phyloP scores from a whole-genome alignment of 2,329 filamentous ascomycete species.

The Cadophora malorum region DNA sequence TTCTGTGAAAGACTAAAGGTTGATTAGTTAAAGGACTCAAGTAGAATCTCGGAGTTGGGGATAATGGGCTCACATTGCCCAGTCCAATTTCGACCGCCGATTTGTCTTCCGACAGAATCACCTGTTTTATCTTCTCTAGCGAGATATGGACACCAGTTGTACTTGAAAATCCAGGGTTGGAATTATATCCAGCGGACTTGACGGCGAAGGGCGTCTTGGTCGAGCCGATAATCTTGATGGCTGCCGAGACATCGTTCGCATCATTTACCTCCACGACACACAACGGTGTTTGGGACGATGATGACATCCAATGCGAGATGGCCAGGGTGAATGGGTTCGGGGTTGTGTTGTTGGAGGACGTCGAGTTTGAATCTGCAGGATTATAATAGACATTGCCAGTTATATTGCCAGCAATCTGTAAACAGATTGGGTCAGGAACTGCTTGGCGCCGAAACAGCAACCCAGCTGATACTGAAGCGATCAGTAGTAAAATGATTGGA shows the following conservation, averaged over 20 bases:
- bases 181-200: not conserved
- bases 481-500: not conserved
- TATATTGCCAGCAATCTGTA: not conserved
- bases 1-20: not conserved
- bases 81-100: not conserved
- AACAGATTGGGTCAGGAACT: not conserved
- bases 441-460: not conserved
- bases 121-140: not conserved
- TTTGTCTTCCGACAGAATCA: not conserved
- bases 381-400: not conserved
- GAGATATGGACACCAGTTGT: conserved; percentile 4
- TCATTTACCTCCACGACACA: not conserved
- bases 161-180: not conserved
- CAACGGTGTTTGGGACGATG: not conserved
- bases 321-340: not conserved
- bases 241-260: not conserved
- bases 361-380: not conserved
- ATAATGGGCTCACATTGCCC: not conserved
- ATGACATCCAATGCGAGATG: not conserved
- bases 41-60: no score
- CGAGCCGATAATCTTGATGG: not conserved
- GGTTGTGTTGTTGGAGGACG: not conserved
- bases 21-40: no score
- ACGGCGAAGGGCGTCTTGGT: conserved; percentile 1
- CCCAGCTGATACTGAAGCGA: not conserved